Conservation (phyloP, 2,329 filamentous ascomycete genomes). For the Blastomyces silverae region DNA sequence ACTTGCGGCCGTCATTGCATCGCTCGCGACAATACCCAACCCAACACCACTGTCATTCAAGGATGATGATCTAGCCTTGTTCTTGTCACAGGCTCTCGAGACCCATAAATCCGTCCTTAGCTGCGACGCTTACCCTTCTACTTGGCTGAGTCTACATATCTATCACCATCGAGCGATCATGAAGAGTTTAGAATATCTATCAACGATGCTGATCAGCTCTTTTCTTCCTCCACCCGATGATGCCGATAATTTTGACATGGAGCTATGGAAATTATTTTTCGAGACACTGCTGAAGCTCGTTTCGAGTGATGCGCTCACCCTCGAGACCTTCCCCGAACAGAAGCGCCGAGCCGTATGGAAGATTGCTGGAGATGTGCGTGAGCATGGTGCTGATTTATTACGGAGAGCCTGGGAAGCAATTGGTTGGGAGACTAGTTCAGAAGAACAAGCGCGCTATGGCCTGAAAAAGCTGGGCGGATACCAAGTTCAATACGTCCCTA, state of each 20-base stretch:
- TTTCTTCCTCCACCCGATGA: slow-evolving; percentile 87
- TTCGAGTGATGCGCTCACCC: slow-evolving; percentile 75
- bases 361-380: slow-evolving; percentile 91
- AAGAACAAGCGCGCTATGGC: slow-evolving; percentile 71
- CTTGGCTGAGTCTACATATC: slow-evolving; percentile 89
- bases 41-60: slow-evolving; percentile 72
- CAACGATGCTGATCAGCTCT: slow-evolving; percentile 68
- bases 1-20: slow-evolving; percentile 77
- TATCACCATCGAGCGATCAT: slow-evolving; percentile 89
- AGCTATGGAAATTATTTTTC: slow-evolving; percentile 91
- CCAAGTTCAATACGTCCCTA: slow-evolving; percentile 95
- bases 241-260: slow-evolving; percentile 83
- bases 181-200: slow-evolving; percentile 74
- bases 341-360: slow-evolving; percentile 97
- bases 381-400: slow-evolving; percentile 80
- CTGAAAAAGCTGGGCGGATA: slow-evolving; percentile 86
- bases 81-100: slow-evolving; percentile 71
- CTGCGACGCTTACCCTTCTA: slow-evolving; percentile 79
- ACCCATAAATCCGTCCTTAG: slow-evolving; percentile 84
- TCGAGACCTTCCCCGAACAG: slow-evolving; percentile 95
- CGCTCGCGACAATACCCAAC: slow-evolving; percentile 65
- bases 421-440: slow-evolving; percentile 82
- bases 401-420: slow-evolving; percentile 88
- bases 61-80: slow-evolving; percentile 65
- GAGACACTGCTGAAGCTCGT: slow-evolving; percentile 82